Evolutionary conservation across 1,284 basidiomycete species (phyloP).

Genomic region (Testicularia cyperi): DNA sequence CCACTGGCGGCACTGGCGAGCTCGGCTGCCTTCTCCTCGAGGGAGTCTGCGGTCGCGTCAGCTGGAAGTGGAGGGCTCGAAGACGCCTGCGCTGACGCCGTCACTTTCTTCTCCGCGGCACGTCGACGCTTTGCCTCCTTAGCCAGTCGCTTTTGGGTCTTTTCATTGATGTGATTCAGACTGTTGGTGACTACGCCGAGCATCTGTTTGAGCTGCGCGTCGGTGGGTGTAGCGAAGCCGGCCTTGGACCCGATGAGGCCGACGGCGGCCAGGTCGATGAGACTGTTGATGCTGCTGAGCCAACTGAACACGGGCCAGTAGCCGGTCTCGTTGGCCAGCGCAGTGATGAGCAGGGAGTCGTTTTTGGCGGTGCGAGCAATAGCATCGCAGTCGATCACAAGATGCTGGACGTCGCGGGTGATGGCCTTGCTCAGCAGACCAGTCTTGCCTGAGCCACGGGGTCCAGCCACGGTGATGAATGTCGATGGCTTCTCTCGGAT

Average conservation of each 20-base stretch:
- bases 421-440: conserved; percentile 69
- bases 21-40: conserved; percentile 23
- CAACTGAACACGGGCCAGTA: conserved; percentile 70
- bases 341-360: conserved; percentile 71
- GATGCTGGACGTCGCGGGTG: conserved; percentile 57
- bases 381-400: conserved; percentile 74
- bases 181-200: conserved; percentile 77
- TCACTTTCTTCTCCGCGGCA: conserved; percentile 28
- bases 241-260: conserved; percentile 95
- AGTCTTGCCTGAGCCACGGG: conserved; percentile 85
- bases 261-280: conserved; percentile 88
- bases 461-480: conserved; percentile 77
- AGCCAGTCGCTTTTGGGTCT: conserved; percentile 42
- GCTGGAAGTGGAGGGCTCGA: too few relatives aligned
- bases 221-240: conserved; percentile 79
- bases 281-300: conserved; percentile 77
- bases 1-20: conserved; percentile 14
- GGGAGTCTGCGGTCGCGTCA: conserved; percentile 6
- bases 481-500: conserved; percentile 74
- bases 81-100: too few relatives aligned
- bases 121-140: conserved; percentile 36
- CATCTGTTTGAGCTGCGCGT: conserved; percentile 79
- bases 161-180: conserved; percentile 68
- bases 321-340: conserved; percentile 78
- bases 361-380: conserved; percentile 69